Evolutionary conservation across 208 protist species (phyloP).

Genomic region (Leishmania gerbilli): DNA sequence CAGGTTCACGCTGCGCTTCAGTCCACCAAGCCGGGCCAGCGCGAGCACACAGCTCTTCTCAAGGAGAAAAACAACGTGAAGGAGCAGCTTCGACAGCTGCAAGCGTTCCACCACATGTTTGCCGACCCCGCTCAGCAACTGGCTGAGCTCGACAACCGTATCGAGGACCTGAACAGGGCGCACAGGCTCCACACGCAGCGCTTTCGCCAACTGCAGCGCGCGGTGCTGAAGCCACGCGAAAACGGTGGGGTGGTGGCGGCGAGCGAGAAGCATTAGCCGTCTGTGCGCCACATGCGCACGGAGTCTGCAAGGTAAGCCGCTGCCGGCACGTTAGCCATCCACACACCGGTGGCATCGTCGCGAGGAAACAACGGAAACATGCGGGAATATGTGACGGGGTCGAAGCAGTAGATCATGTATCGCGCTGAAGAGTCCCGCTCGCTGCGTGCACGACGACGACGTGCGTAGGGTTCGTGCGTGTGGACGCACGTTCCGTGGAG

Average conservation of each 20-base stretch:
- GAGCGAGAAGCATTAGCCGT: conserved; percentile 14
- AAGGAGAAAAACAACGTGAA: conserved; percentile 34
- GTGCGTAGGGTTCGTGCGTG: not conserved
- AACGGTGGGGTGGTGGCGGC: not conserved
- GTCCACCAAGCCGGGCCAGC: not conserved
- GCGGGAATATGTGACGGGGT: not conserved
- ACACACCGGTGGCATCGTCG: not conserved
- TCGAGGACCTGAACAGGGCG: conserved; percentile 74
- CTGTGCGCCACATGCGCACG: conserved; percentile 31
- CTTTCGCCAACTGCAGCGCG: conserved; percentile 59
- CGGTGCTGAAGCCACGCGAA: not conserved
- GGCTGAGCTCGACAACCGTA: conserved; percentile 64
- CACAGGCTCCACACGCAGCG: conserved; percentile 64
- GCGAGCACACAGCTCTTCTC: conserved; percentile 16
- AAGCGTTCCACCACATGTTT: conserved; percentile 50
- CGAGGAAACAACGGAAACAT: not conserved
- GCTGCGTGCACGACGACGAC: not conserved
- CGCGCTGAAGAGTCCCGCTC: not conserved
- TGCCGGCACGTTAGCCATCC: not conserved
- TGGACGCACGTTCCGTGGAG: not conserved
- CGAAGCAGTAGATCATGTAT: not conserved
- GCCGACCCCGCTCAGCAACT: conserved; percentile 55
- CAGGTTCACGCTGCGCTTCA: conserved; percentile 36
- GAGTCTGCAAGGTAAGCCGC: not conserved
- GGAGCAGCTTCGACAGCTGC: conserved; percentile 48